Evolutionary conservation across 805 yeast genomes (phyloP), one percentile per base, ranked within the genome.

Genomic region (Kodamaea sagamina): DNA sequence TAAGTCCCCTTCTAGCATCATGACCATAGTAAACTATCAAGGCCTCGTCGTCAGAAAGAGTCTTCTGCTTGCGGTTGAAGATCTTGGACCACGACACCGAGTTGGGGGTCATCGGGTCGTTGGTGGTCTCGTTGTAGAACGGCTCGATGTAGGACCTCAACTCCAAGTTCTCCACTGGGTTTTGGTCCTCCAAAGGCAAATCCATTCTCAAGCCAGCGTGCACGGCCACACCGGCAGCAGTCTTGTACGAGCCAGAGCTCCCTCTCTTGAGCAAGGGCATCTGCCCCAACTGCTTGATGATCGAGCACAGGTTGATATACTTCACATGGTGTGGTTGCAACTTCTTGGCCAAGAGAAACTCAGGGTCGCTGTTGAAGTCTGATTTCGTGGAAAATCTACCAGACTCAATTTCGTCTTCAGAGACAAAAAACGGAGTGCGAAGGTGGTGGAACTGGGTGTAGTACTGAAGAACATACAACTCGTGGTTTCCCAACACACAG

Each of bases 401-500:
- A 12, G 29, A 8, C 16, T 26, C 34, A 9, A 19, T 11, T 5
- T 16, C 34, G 6, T n/a, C 34, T 27, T 35, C 35, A 10, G 36
- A 13, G 11, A 43, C 53, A 49, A 66, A 60, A 32, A 43, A 50
- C 16, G 75, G 69, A 22, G 59, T 53, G 31, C 53, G 52, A 43
- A 80, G 62, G 18, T 77, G 75, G 61, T 81, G 89, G 53, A 68
- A 74, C 46, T 65, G 78, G 17, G 83, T 79, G 56, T 88, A 88
- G 54, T 82, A 67, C 42, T 80, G 74, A 50, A 90, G 57, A 8
- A 85, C 76, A 47, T 81, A 82, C 47, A 83, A 72, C 62, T 90
- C 98, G 62, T 92, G 97, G 67, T 90, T 90, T 0, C 98, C 97
- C 46, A 93, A 67, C 2, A 90, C 79, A 58, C 96, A 89, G 42